phyloP scores from a whole-genome alignment of 1,284 basidiomycete species.

The Malassezia slooffiae region DNA sequence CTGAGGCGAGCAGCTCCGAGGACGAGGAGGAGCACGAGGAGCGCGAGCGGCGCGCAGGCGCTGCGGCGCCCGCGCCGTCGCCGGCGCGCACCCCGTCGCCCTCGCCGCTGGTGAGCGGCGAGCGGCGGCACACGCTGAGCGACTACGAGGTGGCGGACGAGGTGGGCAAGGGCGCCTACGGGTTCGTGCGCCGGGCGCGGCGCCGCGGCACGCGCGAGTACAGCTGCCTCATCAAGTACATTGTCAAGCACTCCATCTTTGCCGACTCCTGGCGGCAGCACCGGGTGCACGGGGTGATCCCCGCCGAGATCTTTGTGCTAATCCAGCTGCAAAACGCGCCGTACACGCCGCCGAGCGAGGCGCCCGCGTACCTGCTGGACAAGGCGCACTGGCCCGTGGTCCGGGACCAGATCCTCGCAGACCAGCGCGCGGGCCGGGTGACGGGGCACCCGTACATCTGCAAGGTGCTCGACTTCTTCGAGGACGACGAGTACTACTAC shows the following conservation, averaged over 20 bases:
- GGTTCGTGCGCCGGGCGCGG: slow-evolving; percentile 78
- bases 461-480: slow-evolving; percentile 89
- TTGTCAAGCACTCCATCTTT: slow-evolving; percentile 94
- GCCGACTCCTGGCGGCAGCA: slow-evolving; percentile 98
- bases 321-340: slow-evolving; percentile 65
- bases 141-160: slow-evolving; percentile 37
- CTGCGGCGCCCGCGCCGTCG: background rate
- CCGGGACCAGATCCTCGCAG: slow-evolving; percentile 1
- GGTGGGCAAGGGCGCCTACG: slow-evolving; percentile 78
- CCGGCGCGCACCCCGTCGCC: no score
- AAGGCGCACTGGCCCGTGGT: slow-evolving; percentile 5
- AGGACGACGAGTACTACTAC: slow-evolving; percentile 94
- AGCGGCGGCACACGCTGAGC: slow-evolving; percentile 14
- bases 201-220: slow-evolving; percentile 56
- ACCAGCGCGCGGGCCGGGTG: background rate
- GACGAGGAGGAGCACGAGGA: slow-evolving; percentile 9
- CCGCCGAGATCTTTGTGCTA: slow-evolving; percentile 98
- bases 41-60: no score
- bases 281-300: slow-evolving; percentile 84
- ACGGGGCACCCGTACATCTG: slow-evolving; percentile 72
- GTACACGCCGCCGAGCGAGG: slow-evolving; percentile 20
- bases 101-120: background rate
- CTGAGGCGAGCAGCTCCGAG: no score
- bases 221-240: slow-evolving; percentile 82
- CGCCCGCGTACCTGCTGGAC: slow-evolving; percentile 21